A percentile compares a stretch with the other conserved stretches of the same genome.
These are phyloP conservation scores for Wickerhamomyces alni DNA, from an alignment of 805 yeast species.

Conservation along the genomic window DNA sequence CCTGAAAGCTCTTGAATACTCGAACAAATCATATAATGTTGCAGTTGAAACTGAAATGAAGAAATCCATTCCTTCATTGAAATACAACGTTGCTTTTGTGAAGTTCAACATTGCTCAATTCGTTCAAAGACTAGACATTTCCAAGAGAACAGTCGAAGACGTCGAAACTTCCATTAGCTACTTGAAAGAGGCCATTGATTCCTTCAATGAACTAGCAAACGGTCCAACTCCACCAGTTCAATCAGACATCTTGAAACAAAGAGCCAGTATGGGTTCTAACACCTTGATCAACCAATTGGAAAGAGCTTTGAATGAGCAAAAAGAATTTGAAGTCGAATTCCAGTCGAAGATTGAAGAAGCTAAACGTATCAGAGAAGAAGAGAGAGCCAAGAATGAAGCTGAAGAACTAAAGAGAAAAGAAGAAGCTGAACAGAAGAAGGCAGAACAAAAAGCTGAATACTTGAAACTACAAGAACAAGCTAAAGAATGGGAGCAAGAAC, in stretches of 20 bases:
- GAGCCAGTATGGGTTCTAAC: constrained; percentile 80
- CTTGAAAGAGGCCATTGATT: constrained; percentile 54
- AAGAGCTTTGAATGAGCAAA: constrained; percentile 66
- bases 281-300: constrained; percentile 70
- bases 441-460: constrained; percentile 35
- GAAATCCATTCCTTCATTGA: constrained; percentile 40
- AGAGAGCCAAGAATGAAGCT: constrained; percentile 40
- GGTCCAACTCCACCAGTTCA: constrained; percentile 69
- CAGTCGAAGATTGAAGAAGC: constrained; percentile 69
- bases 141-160: constrained; percentile 56
- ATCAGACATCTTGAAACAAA: constrained; percentile 69
- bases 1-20: constrained; percentile 54
- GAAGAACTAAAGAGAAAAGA: constrained; percentile 39
- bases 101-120: constrained; percentile 85
- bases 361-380: constrained; percentile 43
- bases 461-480: constrained; percentile 50
- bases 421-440: constrained; percentile 44
- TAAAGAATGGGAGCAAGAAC: constrained; percentile 49
- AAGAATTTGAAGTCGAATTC: constrained; percentile 52
- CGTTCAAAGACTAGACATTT: constrained; percentile 53
- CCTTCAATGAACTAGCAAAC: constrained; percentile 54
- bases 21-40: constrained; percentile 47
- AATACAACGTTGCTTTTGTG: constrained; percentile 78
- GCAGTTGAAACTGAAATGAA: constrained; percentile 25
- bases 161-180: constrained; percentile 51